Evolutionary conservation across 805 yeast species (phyloP), one percentile per base, ranked within the genome.

Genomic region (Candida wancherniae): DNA sequence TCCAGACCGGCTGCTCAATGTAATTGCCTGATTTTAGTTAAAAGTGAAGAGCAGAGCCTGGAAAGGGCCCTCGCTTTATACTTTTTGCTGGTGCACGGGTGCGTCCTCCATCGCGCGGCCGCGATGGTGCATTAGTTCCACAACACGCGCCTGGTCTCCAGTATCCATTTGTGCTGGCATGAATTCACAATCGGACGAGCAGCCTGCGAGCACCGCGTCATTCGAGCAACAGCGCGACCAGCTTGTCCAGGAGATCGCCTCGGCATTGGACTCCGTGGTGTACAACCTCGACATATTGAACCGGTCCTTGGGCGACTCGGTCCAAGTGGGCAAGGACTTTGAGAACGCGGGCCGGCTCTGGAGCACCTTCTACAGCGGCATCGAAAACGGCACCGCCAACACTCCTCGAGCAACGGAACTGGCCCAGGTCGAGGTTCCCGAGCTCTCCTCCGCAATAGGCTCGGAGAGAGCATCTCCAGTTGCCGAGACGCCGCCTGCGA

Each of bases 281-380:
- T 66, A 74, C 45, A 78, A 78, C 43, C 54, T 83, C 35, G 80
- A 79, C 43, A 69, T 77, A 13, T 58, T 83, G 37, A 82, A 82
- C 49, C 65, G 85, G 25, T 72, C 87, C 0, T 57, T 83, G 30
- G 81, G 79, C 42, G 77, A 74, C 24, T 72, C 78, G 3, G 69
- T 80, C 10, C 80, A 81, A 14, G 84, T 83, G 3, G 88, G 92
- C 1, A 76, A 77, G 47, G 88, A 80, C 37, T 83, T 82, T 45
- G 84, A 81, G 35, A 71, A 73, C 29, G 84, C 81, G 10, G 72
- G 87, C 3, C 58, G 67, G n/a, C 60, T 82, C 20, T 83, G 94
- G 94, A 61, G 69, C 19, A 69, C 69, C 21, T 81, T 82, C 47
- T 80, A 82, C 45, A 73, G 75, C 47, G 77, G 77, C 0, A 29